A percentile compares a stretch with the other conserved stretches of the same genome.
Conservation (phyloP, 2,329 filamentous ascomycete genomes). For the Torrubiella hemipterigena region DNA sequence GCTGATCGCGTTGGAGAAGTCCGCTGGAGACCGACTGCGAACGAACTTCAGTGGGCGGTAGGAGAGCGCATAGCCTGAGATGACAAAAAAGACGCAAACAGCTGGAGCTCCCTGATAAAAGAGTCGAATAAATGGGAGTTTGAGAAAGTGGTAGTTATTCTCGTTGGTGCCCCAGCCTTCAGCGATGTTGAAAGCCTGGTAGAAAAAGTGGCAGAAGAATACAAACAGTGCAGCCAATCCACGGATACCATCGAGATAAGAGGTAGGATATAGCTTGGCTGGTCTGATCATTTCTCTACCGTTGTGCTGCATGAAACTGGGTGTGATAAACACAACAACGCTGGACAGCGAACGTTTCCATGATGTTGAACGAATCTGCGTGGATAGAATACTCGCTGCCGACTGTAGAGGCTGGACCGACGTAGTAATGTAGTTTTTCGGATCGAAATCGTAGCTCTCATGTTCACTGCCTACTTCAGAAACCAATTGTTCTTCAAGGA, state of each 20-base stretch:
- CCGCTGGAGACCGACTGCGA: constrained; percentile 18
- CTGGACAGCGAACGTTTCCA: constrained; percentile 26
- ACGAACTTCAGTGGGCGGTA: constrained; percentile 23
- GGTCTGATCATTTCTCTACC: constrained; percentile 27
- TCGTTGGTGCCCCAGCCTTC: constrained; percentile 34
- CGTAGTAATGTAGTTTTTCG: no score
- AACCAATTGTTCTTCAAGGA: not conserved
- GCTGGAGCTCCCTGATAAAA: constrained; percentile 43
- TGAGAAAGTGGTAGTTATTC: constrained; percentile 32
- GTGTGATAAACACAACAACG: constrained; percentile 32
- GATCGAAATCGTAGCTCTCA: not conserved
- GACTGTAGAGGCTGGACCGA: no score
- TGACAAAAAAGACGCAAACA: constrained; percentile 50
- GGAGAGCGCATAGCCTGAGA: constrained; percentile 37
- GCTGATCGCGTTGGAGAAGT: constrained; percentile 31
- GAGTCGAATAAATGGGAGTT: constrained; percentile 41
- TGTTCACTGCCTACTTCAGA: not conserved
- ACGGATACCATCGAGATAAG: constrained; percentile 47
- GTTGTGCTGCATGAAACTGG: constrained; percentile 38
- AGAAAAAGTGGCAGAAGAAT: constrained; percentile 44
- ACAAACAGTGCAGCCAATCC: constrained; percentile 43
- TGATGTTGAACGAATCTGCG: constrained; percentile 18
- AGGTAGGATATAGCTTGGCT: constrained; percentile 34
- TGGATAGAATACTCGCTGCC: no score
- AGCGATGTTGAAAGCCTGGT: constrained; percentile 38